Evolutionary conservation across 495 filamentous ascomycete species (phyloP), one percentile per base, ranked within the genome.

Genomic region (Hypomontagnella submonticulosa): DNA sequence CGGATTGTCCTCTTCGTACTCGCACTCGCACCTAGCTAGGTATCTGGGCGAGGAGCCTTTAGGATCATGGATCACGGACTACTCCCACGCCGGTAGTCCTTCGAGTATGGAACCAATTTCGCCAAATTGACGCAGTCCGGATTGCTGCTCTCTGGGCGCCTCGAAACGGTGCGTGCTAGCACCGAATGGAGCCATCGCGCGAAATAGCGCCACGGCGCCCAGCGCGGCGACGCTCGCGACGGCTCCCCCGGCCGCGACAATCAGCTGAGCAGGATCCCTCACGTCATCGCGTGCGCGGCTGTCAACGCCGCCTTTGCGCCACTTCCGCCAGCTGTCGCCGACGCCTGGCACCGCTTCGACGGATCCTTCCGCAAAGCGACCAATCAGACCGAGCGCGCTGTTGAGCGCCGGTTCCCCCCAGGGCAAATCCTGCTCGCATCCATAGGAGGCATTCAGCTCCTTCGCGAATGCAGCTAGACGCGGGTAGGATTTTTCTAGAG

Each of bases 401-500:
- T 18, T 63, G 34, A 50, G 47, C 42, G 54, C 58, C 61, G 54
- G 59, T 49, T 66, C 64, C 40, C 42, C 27, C 32, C 18, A 57
- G 36, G 60, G 65, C 30, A 74, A 49, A 38, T 56, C 51, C 34
- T 66, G 61, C 4, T 54, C 40, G 23, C 44, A 43, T 0, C 32
- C 68, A 5, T 81, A 81, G 66, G 82, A 84, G 38, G 66, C 54
- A 19, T 77, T 68, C 61, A 86, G 69, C 15, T 79, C 75, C 50
- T 82, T 73, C 19, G 84, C 81, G 73, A 89, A 93, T 12, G 57
- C 73, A 12, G 78, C 73, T 30, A 94, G 61, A 2, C 69, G 70
- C 3, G 80, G 78, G 49, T 85, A 90, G 65, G 85, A 84, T 40
- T 64, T 73, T 52, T 77, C 73, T 74, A 97, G 81, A 6, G 82